phyloP scores from a whole-genome alignment of 108 stramenopile genomes.

The Cyclotella cryptica region DNA sequence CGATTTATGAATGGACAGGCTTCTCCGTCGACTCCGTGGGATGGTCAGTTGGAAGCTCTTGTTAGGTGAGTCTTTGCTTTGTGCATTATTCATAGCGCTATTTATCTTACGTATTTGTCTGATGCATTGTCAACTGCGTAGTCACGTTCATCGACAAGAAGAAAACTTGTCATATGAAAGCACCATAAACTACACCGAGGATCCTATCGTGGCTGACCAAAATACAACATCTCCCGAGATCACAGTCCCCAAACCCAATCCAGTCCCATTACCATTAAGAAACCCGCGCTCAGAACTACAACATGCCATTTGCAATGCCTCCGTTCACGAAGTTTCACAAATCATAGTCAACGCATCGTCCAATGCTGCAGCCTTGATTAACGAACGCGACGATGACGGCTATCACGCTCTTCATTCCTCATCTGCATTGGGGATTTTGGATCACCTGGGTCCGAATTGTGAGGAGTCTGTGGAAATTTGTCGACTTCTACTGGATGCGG shows the following conservation, averaged over 20 bases:
- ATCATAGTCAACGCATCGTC: constrained; percentile 38
- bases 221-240: not conserved
- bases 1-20: constrained; percentile 52
- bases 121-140: not conserved
- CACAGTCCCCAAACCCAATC: constrained; percentile 3
- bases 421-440: constrained; percentile 63
- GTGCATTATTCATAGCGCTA: not conserved
- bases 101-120: not conserved
- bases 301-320: constrained; percentile 75
- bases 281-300: constrained; percentile 64
- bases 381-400: constrained; percentile 61
- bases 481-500: constrained; percentile 64
- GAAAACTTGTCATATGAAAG: not conserved
- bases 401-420: constrained; percentile 81
- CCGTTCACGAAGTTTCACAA: constrained; percentile 54
- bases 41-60: constrained; percentile 80
- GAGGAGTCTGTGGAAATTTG: constrained; percentile 54
- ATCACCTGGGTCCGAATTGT: constrained; percentile 45
- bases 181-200: not conserved
- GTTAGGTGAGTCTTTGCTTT: constrained; percentile 59
- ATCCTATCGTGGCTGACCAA: not conserved
- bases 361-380: constrained; percentile 36
- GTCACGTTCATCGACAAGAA: constrained; percentile 29
- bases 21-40: constrained; percentile 88
- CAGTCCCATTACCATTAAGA: constrained; percentile 26